Evolutionary conservation across 1,284 basidiomycete species (phyloP).

Genomic region (Irpex rosettiformis): DNA sequence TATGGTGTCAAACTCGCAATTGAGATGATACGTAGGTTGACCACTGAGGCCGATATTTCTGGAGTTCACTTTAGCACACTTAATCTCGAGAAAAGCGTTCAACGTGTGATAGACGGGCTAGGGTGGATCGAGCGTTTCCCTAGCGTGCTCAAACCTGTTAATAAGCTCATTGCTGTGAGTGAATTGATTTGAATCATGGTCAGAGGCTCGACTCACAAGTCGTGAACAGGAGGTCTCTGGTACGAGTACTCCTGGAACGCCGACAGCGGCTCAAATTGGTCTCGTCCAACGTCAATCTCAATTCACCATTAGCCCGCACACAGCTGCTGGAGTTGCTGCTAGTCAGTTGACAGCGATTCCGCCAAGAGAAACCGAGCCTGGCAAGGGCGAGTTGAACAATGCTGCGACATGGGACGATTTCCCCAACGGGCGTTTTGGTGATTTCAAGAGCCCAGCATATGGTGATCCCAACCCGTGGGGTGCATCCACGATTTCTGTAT

Average conservation of each 20-base stretch:
- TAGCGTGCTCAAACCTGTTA: constrained; percentile 30
- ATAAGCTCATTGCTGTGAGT: constrained; percentile 69
- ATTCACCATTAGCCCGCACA: constrained; percentile 56
- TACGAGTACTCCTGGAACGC: constrained; percentile 8
- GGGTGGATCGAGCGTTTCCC: constrained; percentile 55
- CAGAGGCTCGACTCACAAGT: background rate
- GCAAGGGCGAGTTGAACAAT: constrained; percentile 70
- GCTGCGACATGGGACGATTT: constrained; percentile 95
- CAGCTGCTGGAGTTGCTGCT: constrained; percentile 56
- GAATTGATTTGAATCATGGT: background rate
- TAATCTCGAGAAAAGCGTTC: constrained; percentile 96
- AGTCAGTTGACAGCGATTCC: constrained; percentile 39
- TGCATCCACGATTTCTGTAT: constrained; percentile 51
- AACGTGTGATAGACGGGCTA: constrained; percentile 80
- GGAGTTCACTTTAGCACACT: constrained; percentile 97
- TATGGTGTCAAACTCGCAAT: constrained; percentile 82
- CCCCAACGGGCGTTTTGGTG: constrained; percentile 98
- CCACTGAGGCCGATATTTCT: constrained; percentile 56
- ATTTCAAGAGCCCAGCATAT: constrained; percentile 94
- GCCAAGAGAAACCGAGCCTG: constrained; percentile 49
- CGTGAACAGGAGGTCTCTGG: constrained; percentile 23
- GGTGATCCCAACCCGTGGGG: constrained; percentile 80
- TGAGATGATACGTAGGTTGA: constrained; percentile 65
- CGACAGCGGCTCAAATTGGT: background rate
- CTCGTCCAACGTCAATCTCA: constrained; percentile 28